These are phyloP conservation scores for Talaromyces sp. DNA, from an alignment of 2,329 filamentous ascomycete species.

Conservation along the genomic window DNA sequence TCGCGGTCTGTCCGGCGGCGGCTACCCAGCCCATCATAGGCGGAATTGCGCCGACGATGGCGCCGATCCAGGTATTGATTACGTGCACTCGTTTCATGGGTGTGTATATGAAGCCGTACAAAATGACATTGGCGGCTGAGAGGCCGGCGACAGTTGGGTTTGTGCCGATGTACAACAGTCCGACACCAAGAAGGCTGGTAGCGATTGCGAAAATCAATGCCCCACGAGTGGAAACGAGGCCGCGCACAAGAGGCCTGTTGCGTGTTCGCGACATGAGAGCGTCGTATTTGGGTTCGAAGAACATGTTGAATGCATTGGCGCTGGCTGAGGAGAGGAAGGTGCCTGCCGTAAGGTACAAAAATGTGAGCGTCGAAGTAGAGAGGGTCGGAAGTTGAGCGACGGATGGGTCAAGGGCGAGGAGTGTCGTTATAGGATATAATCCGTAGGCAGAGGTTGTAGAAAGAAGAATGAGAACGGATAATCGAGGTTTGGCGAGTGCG, in stretches of 20 bases:
- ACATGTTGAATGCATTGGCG: slow-evolving; percentile 95
- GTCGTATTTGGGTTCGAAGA: slow-evolving; percentile 87
- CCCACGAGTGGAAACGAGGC: slow-evolving; percentile 67
- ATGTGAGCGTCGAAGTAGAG: slow-evolving; percentile 73
- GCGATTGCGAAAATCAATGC: slow-evolving; percentile 77
- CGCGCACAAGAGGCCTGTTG: slow-evolving; percentile 82
- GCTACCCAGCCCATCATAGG: slow-evolving; percentile 98
- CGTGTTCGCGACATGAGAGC: slow-evolving; percentile 91
- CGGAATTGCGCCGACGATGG: slow-evolving; percentile 87
- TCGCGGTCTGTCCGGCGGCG: slow-evolving; percentile 83
- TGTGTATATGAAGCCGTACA: slow-evolving; percentile 92
- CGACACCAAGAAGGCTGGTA: slow-evolving; percentile 67
- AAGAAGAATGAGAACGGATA: slow-evolving; percentile 87
- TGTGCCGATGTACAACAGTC: slow-evolving; percentile 79
- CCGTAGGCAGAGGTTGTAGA: slow-evolving; percentile 89
- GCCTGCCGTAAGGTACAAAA: slow-evolving; percentile 86
- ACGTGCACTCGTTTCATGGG: slow-evolving; percentile 84
- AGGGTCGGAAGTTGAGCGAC: slow-evolving; percentile 59
- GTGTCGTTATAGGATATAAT: slow-evolving; percentile 85
- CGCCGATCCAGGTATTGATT: slow-evolving; percentile 93
- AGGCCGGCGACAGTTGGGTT: slow-evolving; percentile 90
- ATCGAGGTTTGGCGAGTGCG: slow-evolving; percentile 89
- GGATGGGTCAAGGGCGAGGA: slow-evolving; percentile 80
- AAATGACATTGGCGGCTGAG: slow-evolving; percentile 76
- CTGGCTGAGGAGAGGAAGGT: slow-evolving; percentile 86